Evolutionary conservation across 306 rosid genomes (phyloP), one percentile per base, ranked within the genome.

Genomic region (Clitoria ternatea): DNA sequence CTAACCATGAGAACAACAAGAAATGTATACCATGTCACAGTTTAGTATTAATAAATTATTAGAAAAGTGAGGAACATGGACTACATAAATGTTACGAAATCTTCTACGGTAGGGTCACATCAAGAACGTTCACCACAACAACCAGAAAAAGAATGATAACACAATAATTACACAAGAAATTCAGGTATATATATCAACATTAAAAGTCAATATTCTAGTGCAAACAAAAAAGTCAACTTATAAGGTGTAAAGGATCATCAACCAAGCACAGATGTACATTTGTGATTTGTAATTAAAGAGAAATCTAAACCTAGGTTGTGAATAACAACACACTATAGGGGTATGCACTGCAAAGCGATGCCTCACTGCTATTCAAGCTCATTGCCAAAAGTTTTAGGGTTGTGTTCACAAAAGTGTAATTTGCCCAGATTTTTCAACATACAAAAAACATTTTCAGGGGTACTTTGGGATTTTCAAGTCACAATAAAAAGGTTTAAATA

Each of bases 21-120:
- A 63, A 71, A 33, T 71, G 63, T 43, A 71, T 19, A 60, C 45
- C 61, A 52, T 30, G 45, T 30, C 37, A 37, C 70, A 50, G 45
- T 12, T 8, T 52, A 56, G 57, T 20, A 27, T 55, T 2, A 40
- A 62, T 37, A 20, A 39, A 44, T 47, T 2, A 40, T 8, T 7
- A 7, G 44, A 27, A 66, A 59, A 57, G 5, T 47, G 48, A 20
- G 59, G 44, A 17, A 45, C 70, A 47, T 19, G 47, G 15, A 17
- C 70, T 47, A 36, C 27, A 12, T 66, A 47, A 64, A 35, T 33
- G 59, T 47, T 40, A 57, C 22, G 11, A 47, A 23, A 72, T n/a
- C 18, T 64, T 39, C 66, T 59, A 35, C 24, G 5, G 66, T 40
- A 15, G 61, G 57, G 40, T 33, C 39, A 37, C 18, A 39, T 14